Evolutionary conservation across 148 eudicot species (phyloP).

Genomic region (Silene uniflora): DNA sequence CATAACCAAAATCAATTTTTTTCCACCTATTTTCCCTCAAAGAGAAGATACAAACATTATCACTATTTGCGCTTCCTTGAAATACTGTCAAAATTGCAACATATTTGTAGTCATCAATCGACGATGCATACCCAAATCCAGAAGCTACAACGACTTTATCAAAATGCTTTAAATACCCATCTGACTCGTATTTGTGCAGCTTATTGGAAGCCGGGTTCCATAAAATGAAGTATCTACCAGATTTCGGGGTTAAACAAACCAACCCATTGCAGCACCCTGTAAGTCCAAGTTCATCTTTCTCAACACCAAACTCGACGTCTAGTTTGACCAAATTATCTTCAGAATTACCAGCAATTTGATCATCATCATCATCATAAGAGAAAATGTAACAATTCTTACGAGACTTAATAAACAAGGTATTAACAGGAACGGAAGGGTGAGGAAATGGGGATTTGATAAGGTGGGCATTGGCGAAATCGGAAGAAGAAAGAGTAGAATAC

Average conservation of each 20-base stretch:
- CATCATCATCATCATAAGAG: neutral
- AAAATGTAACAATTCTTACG: neutral
- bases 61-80: too few species aligned
- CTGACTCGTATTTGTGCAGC: too few species aligned
- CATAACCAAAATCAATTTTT: constrained; percentile 3
- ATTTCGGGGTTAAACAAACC: too few species aligned
- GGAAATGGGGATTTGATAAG: too few species aligned
- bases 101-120: constrained; percentile 12
- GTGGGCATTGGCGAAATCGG: too few species aligned
- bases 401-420: neutral
- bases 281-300: too few species aligned
- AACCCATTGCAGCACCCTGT: too few species aligned
- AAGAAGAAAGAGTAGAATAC: too few species aligned
- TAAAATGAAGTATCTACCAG: too few species aligned
- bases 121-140: neutral
- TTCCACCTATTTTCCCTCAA: neutral
- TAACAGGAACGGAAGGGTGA: too few species aligned
- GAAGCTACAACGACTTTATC: neutral
- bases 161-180: too few species aligned
- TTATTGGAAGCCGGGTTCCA: too few species aligned
- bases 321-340: neutral
- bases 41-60: neutral
- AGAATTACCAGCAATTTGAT: neutral
- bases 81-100: neutral
- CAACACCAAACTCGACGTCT: neutral